phyloP scores from a whole-genome alignment of 495 filamentous ascomycete genomes.

The Trypethelium eluteriae region DNA sequence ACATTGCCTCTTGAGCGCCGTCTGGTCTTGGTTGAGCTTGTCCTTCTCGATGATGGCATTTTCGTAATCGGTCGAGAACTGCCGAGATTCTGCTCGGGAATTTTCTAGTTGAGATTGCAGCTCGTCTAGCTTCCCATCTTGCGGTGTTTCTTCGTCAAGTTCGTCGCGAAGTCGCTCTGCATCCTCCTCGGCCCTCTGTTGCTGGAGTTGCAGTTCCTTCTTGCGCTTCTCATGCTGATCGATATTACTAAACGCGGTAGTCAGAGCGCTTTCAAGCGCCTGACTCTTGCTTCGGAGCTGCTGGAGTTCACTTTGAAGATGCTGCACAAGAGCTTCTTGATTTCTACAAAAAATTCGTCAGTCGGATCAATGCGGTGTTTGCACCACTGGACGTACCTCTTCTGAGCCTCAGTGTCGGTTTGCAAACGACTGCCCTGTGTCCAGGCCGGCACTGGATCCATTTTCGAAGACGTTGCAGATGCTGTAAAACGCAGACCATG shows the following conservation, averaged over 20 bases:
- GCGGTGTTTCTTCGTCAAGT: slow-evolving; percentile 50
- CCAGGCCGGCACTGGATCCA: slow-evolving; percentile 47
- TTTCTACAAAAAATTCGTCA: neutral
- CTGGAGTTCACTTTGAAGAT: slow-evolving; percentile 15
- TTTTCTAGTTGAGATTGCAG: slow-evolving; percentile 49
- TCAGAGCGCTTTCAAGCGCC: slow-evolving; percentile 33
- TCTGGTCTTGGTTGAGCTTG: slow-evolving; percentile 40
- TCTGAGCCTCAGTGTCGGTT: slow-evolving; percentile 63
- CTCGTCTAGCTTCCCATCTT: slow-evolving; percentile 55
- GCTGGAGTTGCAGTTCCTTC: slow-evolving; percentile 45
- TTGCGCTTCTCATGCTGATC: slow-evolving; percentile 39
- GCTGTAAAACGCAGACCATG: slow-evolving; percentile 46
- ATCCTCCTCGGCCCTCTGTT: slow-evolving; percentile 52
- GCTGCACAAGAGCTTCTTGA: neutral
- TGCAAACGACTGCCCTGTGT: slow-evolving; percentile 61
- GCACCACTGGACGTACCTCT: slow-evolving; percentile 23
- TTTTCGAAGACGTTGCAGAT: slow-evolving; percentile 42
- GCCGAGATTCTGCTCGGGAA: slow-evolving; percentile 42
- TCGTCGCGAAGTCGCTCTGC: slow-evolving; percentile 52
- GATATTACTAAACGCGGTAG: slow-evolving; percentile 40
- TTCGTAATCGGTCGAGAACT: slow-evolving; percentile 43
- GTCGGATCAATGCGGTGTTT: neutral
- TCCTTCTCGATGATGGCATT: slow-evolving; percentile 49
- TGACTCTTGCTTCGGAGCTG: slow-evolving; percentile 33
- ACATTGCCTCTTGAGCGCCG: slow-evolving; percentile 38